Base-by-base conservation (phyloP, 208 protist species). In the Crithidia thermophila region DNA sequence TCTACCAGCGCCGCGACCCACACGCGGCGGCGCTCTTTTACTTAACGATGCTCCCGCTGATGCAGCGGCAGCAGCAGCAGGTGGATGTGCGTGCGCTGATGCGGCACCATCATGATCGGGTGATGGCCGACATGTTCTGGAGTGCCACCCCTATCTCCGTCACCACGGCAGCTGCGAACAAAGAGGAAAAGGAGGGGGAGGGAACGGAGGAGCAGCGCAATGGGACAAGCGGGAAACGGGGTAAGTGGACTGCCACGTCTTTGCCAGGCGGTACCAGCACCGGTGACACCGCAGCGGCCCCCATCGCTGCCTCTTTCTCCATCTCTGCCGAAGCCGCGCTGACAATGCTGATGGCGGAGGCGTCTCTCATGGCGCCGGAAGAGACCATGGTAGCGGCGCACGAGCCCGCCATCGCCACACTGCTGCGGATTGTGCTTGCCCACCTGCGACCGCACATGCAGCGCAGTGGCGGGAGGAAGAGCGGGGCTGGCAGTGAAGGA, bases 1-100 rank as follows among this genome's bases (percentile, higher is more conserved):
- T 75, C 23, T 90, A 83, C 64, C 72, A 75, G 34, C 59, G 67
- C 43, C 62, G 73, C 57, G 84, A 86, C 30, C 51, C 64, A 11
- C 55, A 80, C 33, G 69, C 60, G 1, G 49, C 66, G 0, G 45
- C 30, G 21, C 18, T 66, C 25, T 76, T 77, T 33, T 72, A 53
- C 43, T 18, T 53, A n/a, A 28, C 10, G 1, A 28, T 71, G 7
- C 30, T 71, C 39, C 56, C 63, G 13, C 14, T 43, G 13, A 13
- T 66, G n/a, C 30, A 30, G n/a, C 28, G 20, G 11, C 20, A 10
- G n/a, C 47, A 51, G 53, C 45, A 49, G 8, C 27, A 47, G 2
- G 42, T 72, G 34, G 57, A 58, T 52, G 5, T 63, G 33, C 47
- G 34, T 9, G 4, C n/a, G 9, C n/a, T 42, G 0, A 11, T 68